Percentiles rank a stretch among this genome's conserved stretches.
Evolutionary conservation across 345 rosid genomes (phyloP).

Genomic region (Ceriops zippeliana): DNA sequence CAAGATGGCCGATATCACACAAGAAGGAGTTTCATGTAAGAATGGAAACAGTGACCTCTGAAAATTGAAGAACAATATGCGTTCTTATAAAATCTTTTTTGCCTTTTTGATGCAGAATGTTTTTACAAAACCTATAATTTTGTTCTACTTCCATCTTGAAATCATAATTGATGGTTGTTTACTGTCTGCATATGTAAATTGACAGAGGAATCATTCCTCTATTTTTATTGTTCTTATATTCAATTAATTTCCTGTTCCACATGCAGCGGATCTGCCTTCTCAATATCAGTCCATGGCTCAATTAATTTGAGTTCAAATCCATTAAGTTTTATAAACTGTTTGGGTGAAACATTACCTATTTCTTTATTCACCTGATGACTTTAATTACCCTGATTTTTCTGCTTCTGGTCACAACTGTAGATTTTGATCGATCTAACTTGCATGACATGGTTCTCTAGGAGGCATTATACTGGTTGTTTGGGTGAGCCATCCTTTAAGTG

Average conservation of each 20-base stretch:
- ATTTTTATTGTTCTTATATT: too few species aligned
- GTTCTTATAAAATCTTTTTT: background rate
- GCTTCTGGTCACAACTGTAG: background rate
- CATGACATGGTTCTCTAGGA: background rate
- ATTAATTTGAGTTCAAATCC: too few species aligned
- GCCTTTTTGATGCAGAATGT: background rate
- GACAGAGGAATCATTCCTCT: background rate
- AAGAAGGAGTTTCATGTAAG: conserved; percentile 99
- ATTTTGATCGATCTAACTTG: background rate
- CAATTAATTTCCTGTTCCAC: too few species aligned
- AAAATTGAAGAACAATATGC: conserved; percentile 2
- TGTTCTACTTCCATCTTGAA: background rate
- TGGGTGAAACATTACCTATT: background rate
- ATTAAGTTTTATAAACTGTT: too few species aligned
- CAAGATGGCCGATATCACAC: conserved; percentile 97
- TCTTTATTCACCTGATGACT: background rate
- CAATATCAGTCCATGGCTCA: too few species aligned
- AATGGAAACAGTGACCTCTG: conserved; percentile 11
- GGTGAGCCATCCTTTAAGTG: background rate
- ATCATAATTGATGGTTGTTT: background rate
- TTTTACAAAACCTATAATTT: background rate
- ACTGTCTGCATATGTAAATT: background rate
- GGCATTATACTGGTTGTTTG: background rate
- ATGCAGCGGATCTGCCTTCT: too few species aligned
- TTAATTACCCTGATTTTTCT: background rate